Conservation (phyloP, 208 protist species). For the Trypanosoma platydactyli region DNA sequence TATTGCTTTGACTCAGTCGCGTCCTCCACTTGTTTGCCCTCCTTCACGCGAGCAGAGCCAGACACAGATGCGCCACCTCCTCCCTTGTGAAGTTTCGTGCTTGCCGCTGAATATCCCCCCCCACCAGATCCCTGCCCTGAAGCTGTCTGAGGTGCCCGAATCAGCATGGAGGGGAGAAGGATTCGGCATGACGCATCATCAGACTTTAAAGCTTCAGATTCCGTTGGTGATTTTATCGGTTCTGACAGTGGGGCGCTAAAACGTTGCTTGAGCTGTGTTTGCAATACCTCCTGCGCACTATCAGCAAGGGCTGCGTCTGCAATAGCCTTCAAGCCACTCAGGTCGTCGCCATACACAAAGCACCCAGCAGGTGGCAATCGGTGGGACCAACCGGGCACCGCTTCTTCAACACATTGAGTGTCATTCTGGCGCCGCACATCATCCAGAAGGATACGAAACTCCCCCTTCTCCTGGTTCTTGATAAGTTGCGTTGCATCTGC, state of each 20-base stretch:
- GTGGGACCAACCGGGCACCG: constrained; percentile 65
- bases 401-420: constrained; percentile 33
- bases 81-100: background rate
- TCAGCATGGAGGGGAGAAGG: constrained; percentile 13
- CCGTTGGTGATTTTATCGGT: background rate
- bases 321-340: constrained; percentile 67
- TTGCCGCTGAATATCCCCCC: constrained; percentile 5
- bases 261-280: constrained; percentile 16
- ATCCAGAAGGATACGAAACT: constrained; percentile 13
- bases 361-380: constrained; percentile 71
- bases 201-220: constrained; percentile 18
- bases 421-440: constrained; percentile 19
- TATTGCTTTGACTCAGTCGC: constrained; percentile 43
- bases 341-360: constrained; percentile 80
- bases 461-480: constrained; percentile 15
- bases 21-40: constrained; percentile 31
- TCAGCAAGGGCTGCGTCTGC: constrained; percentile 43
- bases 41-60: background rate
- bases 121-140: constrained; percentile 11
- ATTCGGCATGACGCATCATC: constrained; percentile 18
- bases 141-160: constrained; percentile 6
- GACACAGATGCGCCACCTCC: background rate
- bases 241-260: constrained; percentile 10
- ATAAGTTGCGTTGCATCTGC: constrained; percentile 16
- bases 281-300: background rate